These are phyloP conservation scores for Monosporascus sp. DNA, from an alignment of 2,329 filamentous ascomycete species.

Conservation along the genomic window DNA sequence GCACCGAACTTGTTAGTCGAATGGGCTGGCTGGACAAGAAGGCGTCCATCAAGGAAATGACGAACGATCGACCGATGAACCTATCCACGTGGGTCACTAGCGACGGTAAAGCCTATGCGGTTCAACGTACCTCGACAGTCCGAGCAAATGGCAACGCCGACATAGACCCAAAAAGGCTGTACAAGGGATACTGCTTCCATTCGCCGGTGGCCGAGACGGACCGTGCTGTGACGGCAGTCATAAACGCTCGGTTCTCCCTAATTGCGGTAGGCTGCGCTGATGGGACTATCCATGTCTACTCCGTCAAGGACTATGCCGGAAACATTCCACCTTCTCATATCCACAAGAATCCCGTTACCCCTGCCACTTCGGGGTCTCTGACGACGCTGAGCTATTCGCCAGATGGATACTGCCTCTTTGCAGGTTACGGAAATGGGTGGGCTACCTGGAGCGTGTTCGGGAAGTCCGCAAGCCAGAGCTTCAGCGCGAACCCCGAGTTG, in stretches of 20 bases:
- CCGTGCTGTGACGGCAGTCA: slow-evolving; percentile 67
- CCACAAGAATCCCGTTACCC: slow-evolving; percentile 65
- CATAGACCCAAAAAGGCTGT: slow-evolving; percentile 61
- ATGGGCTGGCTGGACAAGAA: slow-evolving; percentile 85
- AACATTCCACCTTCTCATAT: slow-evolving; percentile 86
- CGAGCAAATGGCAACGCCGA: slow-evolving; percentile 37
- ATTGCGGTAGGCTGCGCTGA: slow-evolving; percentile 80
- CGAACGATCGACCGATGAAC: slow-evolving; percentile 94
- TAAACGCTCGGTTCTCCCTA: slow-evolving; percentile 93
- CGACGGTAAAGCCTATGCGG: slow-evolving; percentile 84
- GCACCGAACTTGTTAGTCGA: slow-evolving; percentile 80
- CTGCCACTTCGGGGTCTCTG: slow-evolving; percentile 62
- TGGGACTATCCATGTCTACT: slow-evolving; percentile 83
- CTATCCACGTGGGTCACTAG: slow-evolving; percentile 86
- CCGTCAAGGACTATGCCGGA: slow-evolving; percentile 85
- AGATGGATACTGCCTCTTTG: slow-evolving; percentile 94
- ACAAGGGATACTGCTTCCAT: slow-evolving; percentile 90
- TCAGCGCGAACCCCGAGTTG: slow-evolving; percentile 62
- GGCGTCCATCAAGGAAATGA: slow-evolving; percentile 73
- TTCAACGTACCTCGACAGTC: slow-evolving; percentile 60
- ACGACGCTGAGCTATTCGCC: slow-evolving; percentile 82
- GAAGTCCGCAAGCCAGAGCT: slow-evolving; percentile 81
- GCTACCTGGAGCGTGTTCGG: slow-evolving; percentile 97
- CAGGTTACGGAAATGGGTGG: slow-evolving; percentile 89
- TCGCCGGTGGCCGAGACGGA: slow-evolving; percentile 55